Percentiles rank a stretch among this genome's conserved stretches.
Conservation (phyloP, 345 rosid genomes). For the Hirschfeldia incana region DNA sequence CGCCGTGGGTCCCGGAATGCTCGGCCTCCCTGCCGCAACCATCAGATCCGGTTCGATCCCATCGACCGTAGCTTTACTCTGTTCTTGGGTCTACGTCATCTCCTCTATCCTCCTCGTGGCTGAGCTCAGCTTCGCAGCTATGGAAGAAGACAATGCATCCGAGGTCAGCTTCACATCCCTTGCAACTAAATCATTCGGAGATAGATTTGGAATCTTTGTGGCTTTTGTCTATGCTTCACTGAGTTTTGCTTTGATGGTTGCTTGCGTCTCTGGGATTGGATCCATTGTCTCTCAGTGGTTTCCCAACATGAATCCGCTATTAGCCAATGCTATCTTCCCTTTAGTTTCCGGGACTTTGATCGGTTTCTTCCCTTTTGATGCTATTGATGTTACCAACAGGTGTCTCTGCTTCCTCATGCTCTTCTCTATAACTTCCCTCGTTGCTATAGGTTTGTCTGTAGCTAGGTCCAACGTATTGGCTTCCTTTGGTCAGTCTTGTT, state of each 20-base stretch:
- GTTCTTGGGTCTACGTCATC: slow-evolving; percentile 82
- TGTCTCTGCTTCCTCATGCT: slow-evolving; percentile 70
- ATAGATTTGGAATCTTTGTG: slow-evolving; percentile 64
- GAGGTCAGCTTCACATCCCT: slow-evolving; percentile 92
- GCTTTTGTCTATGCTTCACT: slow-evolving; percentile 76
- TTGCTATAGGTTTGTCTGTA: slow-evolving; percentile 67
- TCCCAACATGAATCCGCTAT: slow-evolving; percentile 61
- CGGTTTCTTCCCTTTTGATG: slow-evolving; percentile 64
- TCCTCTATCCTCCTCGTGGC: slow-evolving; percentile 87
- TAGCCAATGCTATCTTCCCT: slow-evolving; percentile 71
- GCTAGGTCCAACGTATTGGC: slow-evolving; percentile 65
- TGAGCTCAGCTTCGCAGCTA: slow-evolving; percentile 81
- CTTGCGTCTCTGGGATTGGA: slow-evolving; percentile 93
- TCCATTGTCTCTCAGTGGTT: slow-evolving; percentile 73
- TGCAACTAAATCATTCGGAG: slow-evolving; percentile 77
- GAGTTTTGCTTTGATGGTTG: slow-evolving; percentile 80
- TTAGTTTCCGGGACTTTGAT: slow-evolving; percentile 53
- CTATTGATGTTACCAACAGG: slow-evolving; percentile 65
- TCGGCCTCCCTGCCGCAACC: slow-evolving; percentile 83
- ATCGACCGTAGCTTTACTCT: slow-evolving; percentile 59
- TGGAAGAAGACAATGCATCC: slow-evolving; percentile 74
- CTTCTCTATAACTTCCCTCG: slow-evolving; percentile 69
- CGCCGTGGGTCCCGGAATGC: slow-evolving; percentile 94
- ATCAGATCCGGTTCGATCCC: slow-evolving; percentile 76
- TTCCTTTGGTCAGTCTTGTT: slow-evolving; percentile 60